These are phyloP conservation scores for Camellia japonica DNA, from an alignment of 148 eudicot species.

Conservation along the genomic window DNA sequence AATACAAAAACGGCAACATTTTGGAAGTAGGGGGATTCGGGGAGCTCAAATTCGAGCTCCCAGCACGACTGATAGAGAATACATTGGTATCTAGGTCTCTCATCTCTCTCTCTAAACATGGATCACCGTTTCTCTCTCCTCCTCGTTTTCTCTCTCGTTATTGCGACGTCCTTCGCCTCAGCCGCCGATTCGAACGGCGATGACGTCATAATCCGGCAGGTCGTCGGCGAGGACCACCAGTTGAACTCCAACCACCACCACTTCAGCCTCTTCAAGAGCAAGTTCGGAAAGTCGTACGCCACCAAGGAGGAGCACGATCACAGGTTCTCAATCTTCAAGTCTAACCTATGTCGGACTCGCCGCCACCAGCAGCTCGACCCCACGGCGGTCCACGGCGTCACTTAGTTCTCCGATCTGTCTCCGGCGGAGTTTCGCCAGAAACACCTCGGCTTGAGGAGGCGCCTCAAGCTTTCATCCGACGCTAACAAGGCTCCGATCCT, in stretches of 20 bases:
- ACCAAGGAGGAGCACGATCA: conserved; percentile 55
- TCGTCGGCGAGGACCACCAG: conserved; percentile 15
- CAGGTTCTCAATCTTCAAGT: conserved; percentile 51
- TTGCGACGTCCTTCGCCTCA: conserved; percentile 18
- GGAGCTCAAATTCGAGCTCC: no score
- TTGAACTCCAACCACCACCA: conserved; percentile 41
- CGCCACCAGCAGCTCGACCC: conserved; percentile 57
- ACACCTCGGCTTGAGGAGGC: conserved; percentile 41
- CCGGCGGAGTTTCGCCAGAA: conserved; percentile 41
- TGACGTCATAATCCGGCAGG: conserved; percentile 44
- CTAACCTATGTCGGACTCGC: conserved; percentile 53
- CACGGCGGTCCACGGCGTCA: conserved; percentile 58
- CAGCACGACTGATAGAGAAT: no score
- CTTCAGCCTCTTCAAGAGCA: conserved; percentile 53
- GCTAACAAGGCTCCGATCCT: conserved; percentile 50
- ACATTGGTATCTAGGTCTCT: no score
- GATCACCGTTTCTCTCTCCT: conserved; percentile 30
- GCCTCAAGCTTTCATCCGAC: conserved; percentile 43
- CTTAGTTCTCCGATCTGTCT: conserved; percentile 59
- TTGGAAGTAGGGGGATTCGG: no score
- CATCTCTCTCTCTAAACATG: conserved; percentile 21
- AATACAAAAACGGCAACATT: no score
- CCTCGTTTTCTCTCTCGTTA: conserved; percentile 32
- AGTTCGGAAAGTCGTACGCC: conserved; percentile 45
- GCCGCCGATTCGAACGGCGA: conserved; percentile 18